A percentile compares a stretch with the other conserved stretches of the same genome.
These are phyloP conservation scores for Onygena corvina DNA, from an alignment of 2,329 filamentous ascomycete genomes.

Conservation along the genomic window DNA sequence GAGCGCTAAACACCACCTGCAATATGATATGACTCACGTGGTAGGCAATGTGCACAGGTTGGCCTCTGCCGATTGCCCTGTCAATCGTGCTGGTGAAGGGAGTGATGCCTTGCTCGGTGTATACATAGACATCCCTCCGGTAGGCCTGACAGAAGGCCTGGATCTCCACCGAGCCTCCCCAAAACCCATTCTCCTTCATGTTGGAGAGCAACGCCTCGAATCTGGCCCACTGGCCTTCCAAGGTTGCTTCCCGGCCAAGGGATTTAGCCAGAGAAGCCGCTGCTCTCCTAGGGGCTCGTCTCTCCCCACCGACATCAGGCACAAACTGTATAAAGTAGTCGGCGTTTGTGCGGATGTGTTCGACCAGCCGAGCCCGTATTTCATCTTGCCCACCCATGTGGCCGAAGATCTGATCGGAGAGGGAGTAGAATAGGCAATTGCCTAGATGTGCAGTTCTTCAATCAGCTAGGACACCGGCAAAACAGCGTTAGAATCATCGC, in stretches of 20 bases:
- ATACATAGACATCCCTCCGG: constrained; percentile 51
- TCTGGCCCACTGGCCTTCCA: constrained; percentile 46
- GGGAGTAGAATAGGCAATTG: constrained; percentile 58
- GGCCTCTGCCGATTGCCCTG: constrained; percentile 24
- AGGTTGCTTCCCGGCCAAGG: constrained; percentile 39
- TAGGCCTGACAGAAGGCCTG: constrained; percentile 53
- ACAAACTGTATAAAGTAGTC: constrained; percentile 56
- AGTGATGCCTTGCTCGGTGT: constrained; percentile 33
- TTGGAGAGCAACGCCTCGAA: constrained; percentile 46
- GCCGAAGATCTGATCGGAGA: constrained; percentile 56
- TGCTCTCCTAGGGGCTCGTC: constrained; percentile 46
- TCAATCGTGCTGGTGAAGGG: constrained; percentile 35
- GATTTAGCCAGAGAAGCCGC: constrained; percentile 33
- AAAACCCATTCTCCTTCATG: constrained; percentile 50
- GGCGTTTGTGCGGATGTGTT: constrained; percentile 49
- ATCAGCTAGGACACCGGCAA: constrained; percentile 9
- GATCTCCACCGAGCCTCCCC: constrained; percentile 57
- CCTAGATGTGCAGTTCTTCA: constrained; percentile 33
- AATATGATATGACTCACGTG: constrained; percentile 40
- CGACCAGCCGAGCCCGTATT: constrained; percentile 48
- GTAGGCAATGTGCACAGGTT: constrained; percentile 48
- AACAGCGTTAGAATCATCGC: constrained; percentile 22
- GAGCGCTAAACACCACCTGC: not conserved
- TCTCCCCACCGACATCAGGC: constrained; percentile 43
- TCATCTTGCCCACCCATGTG: constrained; percentile 44